Evolutionary conservation across 306 rosid species (phyloP).

Genomic region (Dicorynia guianensis): DNA sequence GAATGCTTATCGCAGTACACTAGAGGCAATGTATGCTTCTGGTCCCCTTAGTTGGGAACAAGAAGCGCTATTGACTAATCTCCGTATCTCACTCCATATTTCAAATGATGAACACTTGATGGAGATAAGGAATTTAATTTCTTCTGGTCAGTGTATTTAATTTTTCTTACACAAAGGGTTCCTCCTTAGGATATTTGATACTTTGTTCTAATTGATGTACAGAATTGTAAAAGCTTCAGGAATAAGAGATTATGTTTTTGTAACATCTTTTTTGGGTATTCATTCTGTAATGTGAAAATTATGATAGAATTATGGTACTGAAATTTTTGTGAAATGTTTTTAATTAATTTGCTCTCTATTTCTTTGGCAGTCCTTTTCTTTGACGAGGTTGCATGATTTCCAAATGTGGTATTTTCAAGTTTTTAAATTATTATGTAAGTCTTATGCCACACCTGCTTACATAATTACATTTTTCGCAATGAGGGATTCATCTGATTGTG

Average conservation of each 20-base stretch:
- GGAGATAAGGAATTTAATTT: conserved; percentile 54
- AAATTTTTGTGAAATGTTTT: conserved; percentile 21
- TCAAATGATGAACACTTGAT: conserved; percentile 89
- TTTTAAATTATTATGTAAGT: background rate
- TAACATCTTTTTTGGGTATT: conserved; percentile 8
- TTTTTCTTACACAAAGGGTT: conserved; percentile 21
- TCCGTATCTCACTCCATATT: conserved; percentile 82
- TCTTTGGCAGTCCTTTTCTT: background rate
- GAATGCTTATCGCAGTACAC: conserved; percentile 65
- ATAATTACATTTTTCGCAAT: conserved; percentile 1
- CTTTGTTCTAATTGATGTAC: conserved; percentile 33
- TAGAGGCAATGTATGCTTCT: conserved; percentile 75
- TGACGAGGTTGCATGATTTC: background rate
- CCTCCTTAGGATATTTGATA: background rate
- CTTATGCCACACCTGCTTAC: background rate
- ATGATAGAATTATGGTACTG: conserved; percentile 31
- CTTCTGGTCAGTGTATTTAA: conserved; percentile 43
- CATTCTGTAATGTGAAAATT: conserved; percentile 36
- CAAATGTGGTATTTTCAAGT: background rate
- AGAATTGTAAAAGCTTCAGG: conserved; percentile 32
- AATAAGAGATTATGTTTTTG: conserved; percentile 5
- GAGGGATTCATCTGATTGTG: conserved; percentile 26
- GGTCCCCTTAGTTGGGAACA: conserved; percentile 96
- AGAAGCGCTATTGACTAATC: conserved; percentile 79
- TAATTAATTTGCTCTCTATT: conserved; percentile 17